Percentiles rank a stretch among this genome's conserved stretches.
These are phyloP conservation scores for Protea cynaroides DNA, from an alignment of 164 flowering plant genomes.

Conservation along the genomic window DNA sequence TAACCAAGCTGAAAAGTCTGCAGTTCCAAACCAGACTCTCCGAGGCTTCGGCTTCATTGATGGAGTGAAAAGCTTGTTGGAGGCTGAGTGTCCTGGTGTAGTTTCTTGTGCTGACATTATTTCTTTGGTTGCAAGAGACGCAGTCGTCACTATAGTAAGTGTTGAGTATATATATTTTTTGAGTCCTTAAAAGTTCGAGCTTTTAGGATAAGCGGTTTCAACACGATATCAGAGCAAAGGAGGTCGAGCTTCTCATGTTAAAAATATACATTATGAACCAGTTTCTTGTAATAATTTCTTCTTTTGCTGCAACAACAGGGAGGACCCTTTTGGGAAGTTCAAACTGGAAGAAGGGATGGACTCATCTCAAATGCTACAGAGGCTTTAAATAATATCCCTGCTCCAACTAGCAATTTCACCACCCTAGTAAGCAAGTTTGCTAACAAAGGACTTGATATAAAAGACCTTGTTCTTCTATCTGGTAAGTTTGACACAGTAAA, in stretches of 20 bases:
- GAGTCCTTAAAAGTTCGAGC: too few species aligned
- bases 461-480: conserved; percentile 65
- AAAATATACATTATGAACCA: too few species aligned
- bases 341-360: conserved; percentile 88
- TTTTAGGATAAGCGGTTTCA: too few species aligned
- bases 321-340: conserved; percentile 67
- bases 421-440: conserved; percentile 39
- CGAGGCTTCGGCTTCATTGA: conserved; percentile 81
- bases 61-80: conserved; percentile 58
- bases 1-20: conserved; percentile 53
- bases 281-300: too few species aligned
- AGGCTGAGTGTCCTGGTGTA: conserved; percentile 71
- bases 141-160: conserved; percentile 56
- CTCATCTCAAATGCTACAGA: conserved; percentile 45
- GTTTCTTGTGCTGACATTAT: conserved; percentile 89
- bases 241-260: too few species aligned
- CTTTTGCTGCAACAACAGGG: neutral
- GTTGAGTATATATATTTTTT: too few species aligned
- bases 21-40: conserved; percentile 53
- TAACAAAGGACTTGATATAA: conserved; percentile 54
- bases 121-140: conserved; percentile 67
- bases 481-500: too few species aligned
- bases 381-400: conserved; percentile 53
- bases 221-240: too few species aligned
- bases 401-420: conserved; percentile 55